Percentiles rank a stretch among this genome's conserved stretches.
phyloP scores from a whole-genome alignment of 2,329 filamentous ascomycete genomes.

The Coniosporium tulheliwenetii region DNA sequence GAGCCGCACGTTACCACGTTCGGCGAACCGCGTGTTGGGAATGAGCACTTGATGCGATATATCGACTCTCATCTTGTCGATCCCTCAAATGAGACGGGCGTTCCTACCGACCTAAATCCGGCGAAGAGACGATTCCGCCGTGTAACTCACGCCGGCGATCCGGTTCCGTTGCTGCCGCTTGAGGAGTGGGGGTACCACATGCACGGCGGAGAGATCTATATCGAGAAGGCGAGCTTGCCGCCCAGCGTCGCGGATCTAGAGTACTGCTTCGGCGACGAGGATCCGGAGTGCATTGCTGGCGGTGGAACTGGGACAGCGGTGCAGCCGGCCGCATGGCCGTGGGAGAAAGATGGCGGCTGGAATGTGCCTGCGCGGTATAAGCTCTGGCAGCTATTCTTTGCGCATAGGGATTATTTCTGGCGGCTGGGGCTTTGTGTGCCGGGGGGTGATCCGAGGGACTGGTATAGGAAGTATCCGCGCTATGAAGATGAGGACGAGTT shows the following conservation, averaged over 20 bases:
- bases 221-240: slow-evolving; percentile 54
- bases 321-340: neutral
- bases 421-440: slow-evolving; percentile 79
- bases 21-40: slow-evolving; percentile 61
- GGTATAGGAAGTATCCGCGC: slow-evolving; percentile 26
- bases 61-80: slow-evolving; percentile 35
- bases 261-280: slow-evolving; percentile 55
- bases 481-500: no score
- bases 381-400: slow-evolving; percentile 86
- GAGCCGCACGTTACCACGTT: slow-evolving; percentile 73
- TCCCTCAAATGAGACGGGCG: slow-evolving; percentile 10
- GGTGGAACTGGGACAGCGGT: slow-evolving; percentile 23
- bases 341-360: slow-evolving; percentile 2
- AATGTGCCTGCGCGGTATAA: slow-evolving; percentile 43
- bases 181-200: slow-evolving; percentile 76
- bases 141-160: slow-evolving; percentile 75
- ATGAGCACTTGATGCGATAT: slow-evolving; percentile 35
- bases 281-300: slow-evolving; percentile 55
- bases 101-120: slow-evolving; percentile 5
- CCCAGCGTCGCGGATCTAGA: slow-evolving; percentile 54
- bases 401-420: slow-evolving; percentile 96
- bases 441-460: slow-evolving; percentile 55
- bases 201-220: slow-evolving; percentile 80
- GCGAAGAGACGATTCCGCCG: slow-evolving; percentile 44
- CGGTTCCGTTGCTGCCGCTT: slow-evolving; percentile 74